phyloP scores from a whole-genome alignment of 148 eudicot genomes.

The Nyssa sinensis region DNA sequence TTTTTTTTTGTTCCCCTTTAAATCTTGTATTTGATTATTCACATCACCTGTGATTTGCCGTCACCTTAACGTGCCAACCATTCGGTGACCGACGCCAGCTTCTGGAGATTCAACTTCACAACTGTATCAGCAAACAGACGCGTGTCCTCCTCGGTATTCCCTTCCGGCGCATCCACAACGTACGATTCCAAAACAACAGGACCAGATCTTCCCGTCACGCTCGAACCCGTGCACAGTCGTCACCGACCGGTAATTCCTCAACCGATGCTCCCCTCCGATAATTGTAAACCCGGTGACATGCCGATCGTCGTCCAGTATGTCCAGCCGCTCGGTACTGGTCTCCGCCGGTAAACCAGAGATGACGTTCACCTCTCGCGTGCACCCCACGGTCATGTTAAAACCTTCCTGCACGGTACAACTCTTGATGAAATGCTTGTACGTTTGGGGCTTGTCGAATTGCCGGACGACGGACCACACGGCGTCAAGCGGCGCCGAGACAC shows the following conservation, averaged over 20 bases:
- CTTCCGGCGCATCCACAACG: conserved; percentile 41
- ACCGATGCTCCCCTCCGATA: conserved; percentile 29
- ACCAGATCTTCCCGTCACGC: conserved; percentile 25
- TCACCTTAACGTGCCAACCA: conserved; percentile 17
- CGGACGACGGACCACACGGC: conserved; percentile 23
- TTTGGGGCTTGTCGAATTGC: conserved; percentile 29
- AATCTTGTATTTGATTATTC: neutral
- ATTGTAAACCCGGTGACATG: conserved; percentile 25
- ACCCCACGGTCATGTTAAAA: conserved; percentile 13
- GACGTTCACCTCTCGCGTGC: conserved; percentile 25
- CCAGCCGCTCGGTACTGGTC: conserved; percentile 29
- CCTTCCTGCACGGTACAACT: conserved; percentile 13
- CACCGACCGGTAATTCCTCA: conserved; percentile 25
- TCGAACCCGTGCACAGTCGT: conserved; percentile 25
- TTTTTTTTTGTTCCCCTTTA: too few relatives aligned
- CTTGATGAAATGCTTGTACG: conserved; percentile 35
- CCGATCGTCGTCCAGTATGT: conserved; percentile 28
- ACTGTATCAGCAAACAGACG: conserved; percentile 43
- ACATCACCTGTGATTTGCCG: conserved; percentile 3
- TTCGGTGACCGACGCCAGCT: conserved; percentile 27
- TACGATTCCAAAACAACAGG: conserved; percentile 39
- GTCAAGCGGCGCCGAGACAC: conserved; percentile 18
- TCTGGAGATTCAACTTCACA: conserved; percentile 37
- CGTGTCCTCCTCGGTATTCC: conserved; percentile 40
- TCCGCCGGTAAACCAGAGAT: conserved; percentile 33